Conservation (phyloP, 2,329 filamentous ascomycete species). For the Allantophomopsis cytisporea region DNA sequence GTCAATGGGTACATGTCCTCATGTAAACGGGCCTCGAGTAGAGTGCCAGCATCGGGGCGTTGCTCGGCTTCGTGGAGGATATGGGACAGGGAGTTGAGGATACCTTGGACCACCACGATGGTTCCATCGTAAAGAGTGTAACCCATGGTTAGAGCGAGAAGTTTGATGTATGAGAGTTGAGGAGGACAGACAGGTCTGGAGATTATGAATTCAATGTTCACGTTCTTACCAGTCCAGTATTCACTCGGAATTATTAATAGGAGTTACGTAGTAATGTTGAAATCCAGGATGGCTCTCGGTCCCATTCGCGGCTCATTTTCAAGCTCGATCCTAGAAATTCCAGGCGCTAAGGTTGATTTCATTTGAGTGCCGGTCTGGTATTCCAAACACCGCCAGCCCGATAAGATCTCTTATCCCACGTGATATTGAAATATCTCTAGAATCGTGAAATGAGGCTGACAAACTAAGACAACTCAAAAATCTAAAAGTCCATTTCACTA, state of each 20-base stretch:
- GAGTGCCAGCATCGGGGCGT: slow-evolving; percentile 6
- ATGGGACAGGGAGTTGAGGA: slow-evolving; percentile 15
- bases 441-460: too few relatives aligned
- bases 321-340: background rate
- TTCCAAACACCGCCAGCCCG: too few relatives aligned
- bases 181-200: too few relatives aligned
- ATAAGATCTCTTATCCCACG: background rate
- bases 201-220: too few relatives aligned
- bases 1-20: slow-evolving; percentile 31
- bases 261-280: background rate
- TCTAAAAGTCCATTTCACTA: too few relatives aligned
- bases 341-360: too few relatives aligned
- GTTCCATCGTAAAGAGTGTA: slow-evolving; percentile 16
- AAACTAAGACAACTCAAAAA: too few relatives aligned
- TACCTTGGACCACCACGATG: slow-evolving; percentile 9
- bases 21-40: slow-evolving; percentile 23
- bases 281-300: too few relatives aligned
- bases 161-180: background rate
- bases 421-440: background rate
- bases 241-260: too few relatives aligned
- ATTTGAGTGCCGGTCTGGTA: too few relatives aligned
- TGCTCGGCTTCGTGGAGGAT: slow-evolving; percentile 15
- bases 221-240: too few relatives aligned
- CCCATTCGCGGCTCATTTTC: too few relatives aligned
- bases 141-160: slow-evolving; percentile 4